Evolutionary conservation across 352 stramenopile species (phyloP).

Genomic region (Pythium utonaiense): DNA sequence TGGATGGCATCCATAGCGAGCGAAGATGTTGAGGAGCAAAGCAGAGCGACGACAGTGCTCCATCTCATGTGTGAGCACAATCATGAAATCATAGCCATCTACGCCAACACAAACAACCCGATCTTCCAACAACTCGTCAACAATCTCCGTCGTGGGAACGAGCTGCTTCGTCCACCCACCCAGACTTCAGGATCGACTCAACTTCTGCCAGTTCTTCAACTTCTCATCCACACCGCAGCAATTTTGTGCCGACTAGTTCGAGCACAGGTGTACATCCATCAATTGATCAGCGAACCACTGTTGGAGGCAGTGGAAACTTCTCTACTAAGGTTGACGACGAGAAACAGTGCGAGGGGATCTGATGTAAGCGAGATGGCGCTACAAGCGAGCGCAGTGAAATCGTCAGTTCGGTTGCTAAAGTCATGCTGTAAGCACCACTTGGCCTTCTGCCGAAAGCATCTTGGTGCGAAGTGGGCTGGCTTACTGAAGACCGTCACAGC

Average conservation of each 20-base stretch:
- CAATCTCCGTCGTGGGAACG: neutral
- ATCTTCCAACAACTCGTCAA: neutral
- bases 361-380: neutral
- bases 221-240: neutral
- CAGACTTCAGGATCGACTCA: neutral
- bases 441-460: neutral
- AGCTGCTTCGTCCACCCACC: neutral
- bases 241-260: neutral
- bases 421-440: slow-evolving; percentile 10
- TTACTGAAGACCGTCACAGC: neutral
- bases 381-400: neutral
- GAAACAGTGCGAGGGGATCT: neutral
- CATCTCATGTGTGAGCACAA: neutral
- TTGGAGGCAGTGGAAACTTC: neutral
- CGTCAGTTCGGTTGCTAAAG: slow-evolving; percentile 1
- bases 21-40: neutral
- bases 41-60: neutral
- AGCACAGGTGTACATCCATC: neutral
- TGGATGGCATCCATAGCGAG: neutral
- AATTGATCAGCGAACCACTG: neutral
- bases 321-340: neutral
- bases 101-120: neutral
- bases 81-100: neutral
- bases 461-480: neutral
- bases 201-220: neutral